Evolutionary conservation across 2,329 filamentous ascomycete species (phyloP), one percentile per base, ranked within the genome.

Genomic region (Aspergillus niger): DNA sequence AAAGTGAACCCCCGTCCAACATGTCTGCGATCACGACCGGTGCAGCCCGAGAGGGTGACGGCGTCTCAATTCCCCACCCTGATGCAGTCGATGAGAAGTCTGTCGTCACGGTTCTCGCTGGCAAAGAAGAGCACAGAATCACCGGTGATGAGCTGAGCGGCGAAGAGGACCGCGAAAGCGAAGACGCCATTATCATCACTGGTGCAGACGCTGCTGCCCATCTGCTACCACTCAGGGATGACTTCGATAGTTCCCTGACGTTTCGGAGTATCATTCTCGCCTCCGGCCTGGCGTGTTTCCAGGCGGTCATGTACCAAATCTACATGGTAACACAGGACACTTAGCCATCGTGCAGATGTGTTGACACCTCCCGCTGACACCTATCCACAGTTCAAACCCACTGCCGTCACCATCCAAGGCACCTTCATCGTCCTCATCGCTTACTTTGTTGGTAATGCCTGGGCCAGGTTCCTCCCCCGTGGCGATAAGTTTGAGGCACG

Each of bases 341-440:
- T 57, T 32, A 47, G 57, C 28, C 47, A 10, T 36, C 5, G 10
- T 36, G 32, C 32, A 36, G 32, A 36, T 30, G 47, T 38, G 5
- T 22, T 58, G 13, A 58, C 59, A 54, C 26, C 39, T 61, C 22
- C 52, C 55, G 24, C 49, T 54, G 5, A 49, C 57, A n/a, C 28
- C 47, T 15, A n/a, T 13, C 49, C 1, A 39, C 43, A 36, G 32
- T 60, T 51, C 28, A 62, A 51, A 26, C 52, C 55, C 22, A 22
- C 48, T n/a, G 13, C 43, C 13, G 30, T 59, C 32, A 47, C 51
- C 51, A 43, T 47, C 15, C 28, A 30, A 15, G 82, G 83, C 39
- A 85, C 82, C 0, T 86, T 85, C 57, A 84, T 85, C 55, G 83
- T 85, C 5, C 78, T 86, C 43, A 84, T 86, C 49, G 81, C 82